Conservation (phyloP, 2,329 filamentous ascomycete genomes). For the Scedosporium minutisporum region DNA sequence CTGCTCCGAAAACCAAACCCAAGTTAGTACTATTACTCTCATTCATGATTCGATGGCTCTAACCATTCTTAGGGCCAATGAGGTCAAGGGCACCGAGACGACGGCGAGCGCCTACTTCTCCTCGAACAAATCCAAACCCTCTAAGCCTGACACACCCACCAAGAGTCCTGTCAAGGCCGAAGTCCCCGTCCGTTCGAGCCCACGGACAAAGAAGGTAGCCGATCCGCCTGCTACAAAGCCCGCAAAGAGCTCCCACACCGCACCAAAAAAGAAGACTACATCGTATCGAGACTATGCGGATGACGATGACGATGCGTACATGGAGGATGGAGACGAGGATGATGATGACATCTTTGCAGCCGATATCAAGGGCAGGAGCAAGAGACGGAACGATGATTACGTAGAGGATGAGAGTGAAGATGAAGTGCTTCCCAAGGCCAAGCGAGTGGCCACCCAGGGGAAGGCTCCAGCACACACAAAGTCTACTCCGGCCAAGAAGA, state of each 20-base stretch:
- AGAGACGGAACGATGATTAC: conserved; percentile 65
- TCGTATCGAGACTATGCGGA: conserved; percentile 29
- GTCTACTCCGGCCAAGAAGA: conserved; percentile 37
- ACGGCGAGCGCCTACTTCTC: conserved; percentile 50
- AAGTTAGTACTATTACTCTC: conserved; percentile 26
- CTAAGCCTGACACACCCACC: conserved; percentile 25
- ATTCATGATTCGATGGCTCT: conserved; percentile 6
- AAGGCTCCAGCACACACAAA: conserved; percentile 12
- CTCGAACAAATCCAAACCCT: conserved; percentile 32
- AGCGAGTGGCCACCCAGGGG: conserved; percentile 40
- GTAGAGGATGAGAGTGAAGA: conserved; percentile 66
- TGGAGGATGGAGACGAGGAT: conserved; percentile 60
- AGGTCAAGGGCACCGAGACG: conserved; percentile 39
- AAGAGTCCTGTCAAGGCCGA: conserved; percentile 30
- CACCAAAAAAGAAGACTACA: conserved; percentile 28
- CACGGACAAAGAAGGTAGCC: conserved; percentile 33
- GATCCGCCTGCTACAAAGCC: conserved; percentile 19
- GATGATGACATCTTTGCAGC: conserved; percentile 78
- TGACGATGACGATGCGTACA: conserved; percentile 45
- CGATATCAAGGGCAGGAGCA: conserved; percentile 55
- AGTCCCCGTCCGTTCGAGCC: conserved; percentile 41
- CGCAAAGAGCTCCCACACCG: conserved; percentile 5
- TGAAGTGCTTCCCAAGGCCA: conserved; percentile 52
- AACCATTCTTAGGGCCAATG: conserved; percentile 22
- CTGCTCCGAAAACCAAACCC: conserved; percentile 44